Evolutionary conservation across 495 filamentous ascomycete species (phyloP), one percentile per base, ranked within the genome.

Genomic region (Astrocystis sublimbata): DNA sequence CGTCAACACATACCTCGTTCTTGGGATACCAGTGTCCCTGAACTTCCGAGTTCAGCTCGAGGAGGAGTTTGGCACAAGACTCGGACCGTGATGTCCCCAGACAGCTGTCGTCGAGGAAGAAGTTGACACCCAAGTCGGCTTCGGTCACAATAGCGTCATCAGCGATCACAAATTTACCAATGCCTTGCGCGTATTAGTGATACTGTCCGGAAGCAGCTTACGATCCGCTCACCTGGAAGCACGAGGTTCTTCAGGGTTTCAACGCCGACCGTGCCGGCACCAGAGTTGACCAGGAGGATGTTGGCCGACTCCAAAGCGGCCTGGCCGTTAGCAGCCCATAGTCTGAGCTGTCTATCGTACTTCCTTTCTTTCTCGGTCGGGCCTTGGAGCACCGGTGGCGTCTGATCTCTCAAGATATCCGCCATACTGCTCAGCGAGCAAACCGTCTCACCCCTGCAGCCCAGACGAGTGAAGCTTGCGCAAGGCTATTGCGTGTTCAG

Each of bases 201-300:
- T 26, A 2, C 31, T 36, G 2, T 26, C 51, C n/a, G 42, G n/a
- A 17, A 12, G 12, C 8, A 2, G 33, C 17, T 45, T 36, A 49
- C 10, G 13, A 23, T 4, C 23, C 19, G 17, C 63, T 28, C 77
- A 86, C 87, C 86, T 60, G 94, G 94, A 45, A 99, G 76, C 1
- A 98, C 89, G 23, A 99, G 85, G 73, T 99, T 99, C 83, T 99
- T 99, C 58, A 99, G 83, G 0, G 92, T 87, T 75, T 99, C 94
- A 30, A 96, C 85, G 3, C 96, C 94, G 9, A 91, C 90, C 2
- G 90, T 88, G 31, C 92, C 91, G 6, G 88, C 76, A 2, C 91
- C 91, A 9, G 88, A 89, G 72, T 96, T 96, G 55, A 99, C 78
- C 19, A 99, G 81, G 17, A 97, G 81, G 6, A 99, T 86, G 60